Evolutionary conservation across 2,329 filamentous ascomycete genomes (phyloP), one percentile per base, ranked within the genome.

Genomic region (Pseudogymnoascus sp.): DNA sequence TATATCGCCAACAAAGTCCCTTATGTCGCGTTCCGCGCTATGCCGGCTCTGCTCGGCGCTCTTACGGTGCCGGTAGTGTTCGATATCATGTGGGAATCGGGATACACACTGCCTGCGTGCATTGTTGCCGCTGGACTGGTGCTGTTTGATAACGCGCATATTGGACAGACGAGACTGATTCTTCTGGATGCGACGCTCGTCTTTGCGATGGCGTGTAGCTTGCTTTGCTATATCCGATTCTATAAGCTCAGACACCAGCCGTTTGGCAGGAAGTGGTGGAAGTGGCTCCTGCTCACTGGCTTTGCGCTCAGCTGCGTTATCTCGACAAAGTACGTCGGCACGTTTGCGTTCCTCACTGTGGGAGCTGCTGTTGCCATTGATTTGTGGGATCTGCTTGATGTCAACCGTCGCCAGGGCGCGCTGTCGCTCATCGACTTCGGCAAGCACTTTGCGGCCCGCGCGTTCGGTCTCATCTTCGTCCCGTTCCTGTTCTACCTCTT

Each of bases 41-140:
- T 99, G 80, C 94, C 94, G 42, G 94, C 94, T 64, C 84, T 94
- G 59, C 85, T 97, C 69, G 94, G 94, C 67, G 89, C 94, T 62
- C 80, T 99, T 68, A 99, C 94, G 9, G 91, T 99, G 60, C 89
- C 92, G n/a, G 89, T 93, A 58, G 87, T 91, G 62, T 99, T 96
- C 76, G 79, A 96, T 74, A 99, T 96, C 76, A 99, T 99, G 94
- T 99, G 94, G 94, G 94, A 99, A 78, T 97, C 94, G 59, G 94
- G 92, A 66, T 99, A 99, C 78, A 96, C 91, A 67, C 81, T 99
- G 42, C 94, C 94, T 9, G 94, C 94, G 63, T 96, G 91, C 74
- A 80, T 97, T 62, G 81, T 97, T 63, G 91, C 94, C 5, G 85
- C 94, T 39, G 86, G 90, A 28, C 80, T 99, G 36, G 82, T 99